Conservation (phyloP, 164 flowering plant genomes). For the Sedum album region DNA sequence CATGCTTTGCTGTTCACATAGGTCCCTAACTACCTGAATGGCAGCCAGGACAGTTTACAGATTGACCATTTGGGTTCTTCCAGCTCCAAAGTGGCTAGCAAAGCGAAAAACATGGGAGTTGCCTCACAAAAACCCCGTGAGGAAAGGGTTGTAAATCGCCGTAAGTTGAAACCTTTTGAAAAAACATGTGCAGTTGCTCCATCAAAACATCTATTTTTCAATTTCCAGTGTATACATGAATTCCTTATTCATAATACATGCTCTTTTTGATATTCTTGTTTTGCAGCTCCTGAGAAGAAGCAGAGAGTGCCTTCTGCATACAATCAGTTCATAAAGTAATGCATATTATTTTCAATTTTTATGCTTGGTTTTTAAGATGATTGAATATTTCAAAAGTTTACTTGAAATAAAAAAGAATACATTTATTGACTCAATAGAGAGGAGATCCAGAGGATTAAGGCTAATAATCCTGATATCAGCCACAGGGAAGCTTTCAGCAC, state of each 20-base stretch:
- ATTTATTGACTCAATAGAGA: not conserved
- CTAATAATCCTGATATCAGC: not conserved
- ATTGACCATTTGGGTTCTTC: slow-evolving; percentile 43
- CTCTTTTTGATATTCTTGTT: not conserved
- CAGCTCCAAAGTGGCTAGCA: slow-evolving; percentile 39
- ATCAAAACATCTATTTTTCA: not conserved
- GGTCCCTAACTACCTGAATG: slow-evolving; percentile 28
- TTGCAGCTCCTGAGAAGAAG: slow-evolving; percentile 4
- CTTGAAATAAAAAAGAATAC: too few species aligned
- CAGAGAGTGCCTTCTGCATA: slow-evolving; percentile 6
- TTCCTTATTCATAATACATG: not conserved
- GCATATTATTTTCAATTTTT: not conserved
- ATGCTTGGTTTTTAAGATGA: not conserved
- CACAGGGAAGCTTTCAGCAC: slow-evolving; percentile 6
- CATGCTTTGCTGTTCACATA: slow-evolving; percentile 16
- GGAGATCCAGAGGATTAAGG: slow-evolving; percentile 1
- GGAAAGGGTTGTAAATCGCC: slow-evolving; percentile 50
- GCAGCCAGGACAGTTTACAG: slow-evolving; percentile 26
- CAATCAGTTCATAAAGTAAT: slow-evolving; percentile 4
- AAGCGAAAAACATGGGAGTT: slow-evolving; percentile 21
- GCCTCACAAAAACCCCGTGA: slow-evolving; percentile 19
- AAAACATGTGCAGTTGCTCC: not conserved
- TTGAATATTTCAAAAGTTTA: too few species aligned
- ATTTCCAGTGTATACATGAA: not conserved
- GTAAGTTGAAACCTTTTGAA: slow-evolving; percentile 27